Conservation (phyloP, 2,329 filamentous ascomycete genomes). For the Simplicillium aogashimaense region DNA sequence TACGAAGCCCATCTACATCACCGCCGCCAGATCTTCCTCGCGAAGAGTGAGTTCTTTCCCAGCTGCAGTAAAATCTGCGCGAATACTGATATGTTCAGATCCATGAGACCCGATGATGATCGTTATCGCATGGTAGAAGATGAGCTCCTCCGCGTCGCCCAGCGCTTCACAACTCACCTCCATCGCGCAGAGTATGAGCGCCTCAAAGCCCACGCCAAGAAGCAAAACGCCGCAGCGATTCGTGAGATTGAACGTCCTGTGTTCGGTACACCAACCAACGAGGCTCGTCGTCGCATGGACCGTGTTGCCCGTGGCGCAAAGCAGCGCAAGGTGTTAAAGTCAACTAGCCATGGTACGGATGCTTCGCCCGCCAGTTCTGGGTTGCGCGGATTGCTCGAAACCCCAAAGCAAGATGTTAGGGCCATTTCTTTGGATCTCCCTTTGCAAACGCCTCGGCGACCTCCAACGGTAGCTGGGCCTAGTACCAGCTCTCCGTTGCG, state of each 20-base stretch:
- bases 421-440: conserved; percentile 10
- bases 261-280: conserved; percentile 23
- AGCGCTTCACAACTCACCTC: conserved; percentile 62
- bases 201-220: conserved; percentile 47
- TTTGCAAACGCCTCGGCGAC: too few relatives aligned
- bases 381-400: conserved; percentile 33
- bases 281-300: conserved; percentile 13
- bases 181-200: conserved; percentile 69
- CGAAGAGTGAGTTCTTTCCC: conserved; percentile 27
- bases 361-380: conserved; percentile 9
- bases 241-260: conserved; percentile 41
- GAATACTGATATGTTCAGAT: conserved; percentile 22
- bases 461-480: too few relatives aligned
- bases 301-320: conserved; percentile 11
- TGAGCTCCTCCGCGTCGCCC: conserved; percentile 59
- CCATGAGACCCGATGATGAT: conserved; percentile 67
- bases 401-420: conserved; percentile 21
- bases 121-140: conserved; percentile 77
- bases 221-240: conserved; percentile 43
- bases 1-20: conserved; percentile 36
- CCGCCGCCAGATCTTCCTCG: conserved; percentile 37
- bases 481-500: too few relatives aligned
- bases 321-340: conserved; percentile 13
- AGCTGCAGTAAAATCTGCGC: neutral
- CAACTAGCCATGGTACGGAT: too few relatives aligned